Evolutionary conservation across 305 asterid species (phyloP), one percentile per base, ranked within the genome.

Genomic region (Caryopteris hybrid): DNA sequence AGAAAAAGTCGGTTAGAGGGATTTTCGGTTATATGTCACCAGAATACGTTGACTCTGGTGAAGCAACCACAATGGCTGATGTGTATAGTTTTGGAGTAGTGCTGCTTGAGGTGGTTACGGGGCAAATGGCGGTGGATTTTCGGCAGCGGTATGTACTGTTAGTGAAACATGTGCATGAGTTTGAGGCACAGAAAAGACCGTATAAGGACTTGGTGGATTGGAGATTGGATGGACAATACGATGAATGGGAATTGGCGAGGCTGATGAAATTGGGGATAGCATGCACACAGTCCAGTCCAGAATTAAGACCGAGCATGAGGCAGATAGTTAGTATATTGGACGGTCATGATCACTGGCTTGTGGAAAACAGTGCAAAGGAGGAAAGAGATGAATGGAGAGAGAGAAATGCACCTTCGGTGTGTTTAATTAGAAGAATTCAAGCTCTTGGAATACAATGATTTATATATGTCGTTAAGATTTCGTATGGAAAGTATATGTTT

Each of bases 11-110:
- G 0, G 85, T 83, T 2, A 59, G 96, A 8, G 99, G 99, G 63
- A 94, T 91, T 4, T 94, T 91, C 10, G 98, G 99, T 0, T 89
- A 91, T 65, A 82, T 94, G 85, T 80, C 99, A 10, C 98, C 99
- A 0, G 98, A 94, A 46, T 90, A 94, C 12, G 73, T 87, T 53
- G 87, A 89, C n/a, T 79, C 88, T 0, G 98, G 97, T 0, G 96
- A 87, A 20, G 98, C 98, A 31, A 83, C 92, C 5, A 78, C 98
- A 6, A 85, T 77, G 95, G 93, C 98, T 1, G 99, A 94, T 65
- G 89, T 94, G 11, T 94, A 89, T 42, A 91, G 97, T 85, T 94
- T 87, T 14, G 99, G 99, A 3, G 85, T 94, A 5, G 98, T 94
- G 51, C 55, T 94, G 43, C 93, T 94, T 6, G 99, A 94, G 84